Evolutionary conservation across 257 asterid species (phyloP).

Genomic region (Osmanthus fragrans): DNA sequence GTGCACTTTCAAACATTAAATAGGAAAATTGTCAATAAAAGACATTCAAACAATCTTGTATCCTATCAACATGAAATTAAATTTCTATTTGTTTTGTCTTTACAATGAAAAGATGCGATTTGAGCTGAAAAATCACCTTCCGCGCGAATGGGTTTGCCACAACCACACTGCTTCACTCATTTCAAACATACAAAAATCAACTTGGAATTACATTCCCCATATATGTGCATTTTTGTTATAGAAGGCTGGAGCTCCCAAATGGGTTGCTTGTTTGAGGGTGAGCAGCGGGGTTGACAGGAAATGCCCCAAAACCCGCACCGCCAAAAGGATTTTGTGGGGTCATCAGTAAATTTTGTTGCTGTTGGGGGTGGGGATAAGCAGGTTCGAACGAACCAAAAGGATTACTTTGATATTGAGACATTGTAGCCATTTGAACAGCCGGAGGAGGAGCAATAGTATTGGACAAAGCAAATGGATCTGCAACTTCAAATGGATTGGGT

Average conservation of each 20-base stretch:
- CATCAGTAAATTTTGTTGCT: slow-evolving; percentile 38
- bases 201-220: slow-evolving; percentile 34
- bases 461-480: slow-evolving; percentile 69
- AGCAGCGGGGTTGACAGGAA: slow-evolving; percentile 46
- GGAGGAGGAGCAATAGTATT: slow-evolving; percentile 49
- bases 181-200: slow-evolving; percentile 41
- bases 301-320: slow-evolving; percentile 62
- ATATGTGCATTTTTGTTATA: slow-evolving; percentile 39
- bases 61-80: slow-evolving; percentile 13
- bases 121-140: slow-evolving; percentile 26
- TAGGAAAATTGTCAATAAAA: slow-evolving; percentile 34
- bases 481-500: slow-evolving; percentile 88
- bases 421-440: slow-evolving; percentile 47
- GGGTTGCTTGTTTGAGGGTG: slow-evolving; percentile 73
- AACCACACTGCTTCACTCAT: slow-evolving; percentile 28
- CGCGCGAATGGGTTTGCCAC: neutral
- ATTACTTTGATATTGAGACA: slow-evolving; percentile 52
- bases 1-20: slow-evolving; percentile 42
- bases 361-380: slow-evolving; percentile 53
- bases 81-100: slow-evolving; percentile 26
- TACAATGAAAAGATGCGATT: slow-evolving; percentile 38
- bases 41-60: neutral
- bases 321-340: slow-evolving; percentile 78
- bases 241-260: slow-evolving; percentile 65
- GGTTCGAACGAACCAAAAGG: slow-evolving; percentile 78